Evolutionary conservation across 495 filamentous ascomycete genomes (phyloP), one percentile per base, ranked within the genome.

Genomic region (Glarea lozoyensis): DNA sequence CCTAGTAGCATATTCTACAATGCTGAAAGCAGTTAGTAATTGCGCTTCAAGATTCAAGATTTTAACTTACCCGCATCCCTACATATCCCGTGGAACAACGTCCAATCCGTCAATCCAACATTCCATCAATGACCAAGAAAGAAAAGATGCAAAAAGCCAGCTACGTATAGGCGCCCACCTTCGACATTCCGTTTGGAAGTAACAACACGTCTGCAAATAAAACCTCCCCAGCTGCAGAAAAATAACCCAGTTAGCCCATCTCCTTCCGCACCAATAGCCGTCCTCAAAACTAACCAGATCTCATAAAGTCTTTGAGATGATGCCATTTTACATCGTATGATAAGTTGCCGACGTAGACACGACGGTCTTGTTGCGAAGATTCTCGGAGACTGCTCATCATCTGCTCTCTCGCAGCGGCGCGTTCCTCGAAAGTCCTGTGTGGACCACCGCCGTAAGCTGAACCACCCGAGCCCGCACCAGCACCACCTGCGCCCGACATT

Each of bases 181-280:
- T 98, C 86, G 90, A 96, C 92, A 98, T 98, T 88, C 92, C 92
- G 80, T 98, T 98, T 62, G 93, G 93, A 88, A 98, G 88, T 67
- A 94, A 77, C 67, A 98, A 83, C 60, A 98, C 90, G 78, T 98
- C 92, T 79, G 92, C 92, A 70, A 93, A 98, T 72, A 97, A 80
- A 69, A 97, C 93, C 64, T 97, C 92, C 77, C 92, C 92, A 73
- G 92, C 92, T 98, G 65, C 58, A 42, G 12, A 11, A 42, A 10
- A 15, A 33, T 18, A 10, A 41, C 42, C 34, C 30, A 18, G 37
- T 54, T 35, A 47, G 45, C 41, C 39, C 25, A 16, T 42, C 23
- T 40, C 46, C n/a, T 27, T 19, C 18, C 27, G 40, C 15, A 17
- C 36, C 21, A 32, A 25, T 15, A 3, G 11, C 30, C 38, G 23